These are phyloP conservation scores for Chlorella vulgaris DNA, from an alignment of 139 green algal species.

Conservation along the genomic window DNA sequence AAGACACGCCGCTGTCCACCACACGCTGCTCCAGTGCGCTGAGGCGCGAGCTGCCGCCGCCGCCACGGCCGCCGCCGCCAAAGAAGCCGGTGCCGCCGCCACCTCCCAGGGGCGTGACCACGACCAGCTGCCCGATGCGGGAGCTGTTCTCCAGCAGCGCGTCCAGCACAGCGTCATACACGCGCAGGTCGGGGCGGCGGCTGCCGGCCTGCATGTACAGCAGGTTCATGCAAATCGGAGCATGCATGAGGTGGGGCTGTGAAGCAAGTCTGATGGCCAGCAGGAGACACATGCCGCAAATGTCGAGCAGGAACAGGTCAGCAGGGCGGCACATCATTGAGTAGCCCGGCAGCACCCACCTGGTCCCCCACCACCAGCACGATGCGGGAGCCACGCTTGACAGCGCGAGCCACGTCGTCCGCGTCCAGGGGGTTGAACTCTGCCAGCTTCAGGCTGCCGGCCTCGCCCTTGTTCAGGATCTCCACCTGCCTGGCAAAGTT, in stretches of 20 bases:
- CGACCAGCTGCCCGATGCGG: conserved; percentile 20
- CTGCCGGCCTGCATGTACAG: conserved; percentile 22
- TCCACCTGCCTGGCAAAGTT: conserved; percentile 38
- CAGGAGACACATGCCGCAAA: too few relatives aligned
- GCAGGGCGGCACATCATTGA: not conserved
- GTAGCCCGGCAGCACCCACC: conserved; percentile 1
- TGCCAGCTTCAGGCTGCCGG: conserved; percentile 20
- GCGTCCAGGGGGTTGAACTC: conserved; percentile 29
- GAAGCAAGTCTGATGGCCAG: too few relatives aligned
- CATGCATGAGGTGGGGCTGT: not conserved
- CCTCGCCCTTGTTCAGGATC: conserved; percentile 19
- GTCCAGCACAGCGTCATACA: conserved; percentile 18
- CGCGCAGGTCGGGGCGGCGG: conserved; percentile 21
- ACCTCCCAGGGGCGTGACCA: conserved; percentile 24
- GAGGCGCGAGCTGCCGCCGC: not conserved
- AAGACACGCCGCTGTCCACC: conserved; percentile 8
- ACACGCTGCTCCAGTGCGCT: conserved; percentile 20
- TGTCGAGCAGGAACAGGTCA: not conserved
- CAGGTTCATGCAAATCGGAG: too few relatives aligned
- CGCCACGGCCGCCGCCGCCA: conserved; percentile 22
- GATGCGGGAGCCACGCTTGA: conserved; percentile 8
- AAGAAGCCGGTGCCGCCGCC: not conserved
- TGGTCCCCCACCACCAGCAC: conserved; percentile 34
- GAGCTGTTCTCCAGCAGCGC: conserved; percentile 20
- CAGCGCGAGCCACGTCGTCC: not conserved